Conservation (phyloP, 306 rosid genomes). For the Quercus glauca region DNA sequence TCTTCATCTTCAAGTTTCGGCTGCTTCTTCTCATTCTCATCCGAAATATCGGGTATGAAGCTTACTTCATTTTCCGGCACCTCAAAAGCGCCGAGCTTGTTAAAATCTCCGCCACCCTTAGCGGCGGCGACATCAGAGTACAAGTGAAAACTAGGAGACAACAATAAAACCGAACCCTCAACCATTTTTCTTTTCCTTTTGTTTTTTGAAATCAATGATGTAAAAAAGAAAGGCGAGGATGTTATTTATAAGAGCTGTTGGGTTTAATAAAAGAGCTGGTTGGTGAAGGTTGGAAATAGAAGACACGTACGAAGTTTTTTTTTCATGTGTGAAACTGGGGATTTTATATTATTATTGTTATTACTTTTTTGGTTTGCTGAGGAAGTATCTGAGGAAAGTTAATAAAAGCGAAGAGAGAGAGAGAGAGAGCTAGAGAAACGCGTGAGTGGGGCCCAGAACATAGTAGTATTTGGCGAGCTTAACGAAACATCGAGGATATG, state of each 20-base stretch:
- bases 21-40: not conserved
- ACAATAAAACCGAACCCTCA: slow-evolving; percentile 24
- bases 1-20: not conserved
- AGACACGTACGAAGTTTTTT: not conserved
- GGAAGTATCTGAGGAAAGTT: not conserved
- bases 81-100: slow-evolving; percentile 19
- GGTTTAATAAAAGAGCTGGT: not conserved
- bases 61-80: not conserved
- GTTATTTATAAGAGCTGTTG: not conserved
- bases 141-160: slow-evolving; percentile 12
- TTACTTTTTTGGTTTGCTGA: too few species aligned
- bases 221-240: not conserved
- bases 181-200: slow-evolving; percentile 29
- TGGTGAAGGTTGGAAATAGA: not conserved
- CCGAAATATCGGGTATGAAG: not conserved
- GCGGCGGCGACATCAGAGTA: slow-evolving; percentile 6
- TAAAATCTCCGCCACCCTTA: slow-evolving; percentile 35
- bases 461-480: not conserved
- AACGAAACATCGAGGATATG: not conserved
- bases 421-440: not conserved
- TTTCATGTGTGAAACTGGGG: not conserved
- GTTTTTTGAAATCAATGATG: not conserved
- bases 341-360: not conserved
- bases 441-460: not conserved
- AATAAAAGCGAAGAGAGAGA: not conserved